Evolutionary conservation across 2,329 filamentous ascomycete species (phyloP), one percentile per base, ranked within the genome.

Genomic region (Fusarium tuaranense): DNA sequence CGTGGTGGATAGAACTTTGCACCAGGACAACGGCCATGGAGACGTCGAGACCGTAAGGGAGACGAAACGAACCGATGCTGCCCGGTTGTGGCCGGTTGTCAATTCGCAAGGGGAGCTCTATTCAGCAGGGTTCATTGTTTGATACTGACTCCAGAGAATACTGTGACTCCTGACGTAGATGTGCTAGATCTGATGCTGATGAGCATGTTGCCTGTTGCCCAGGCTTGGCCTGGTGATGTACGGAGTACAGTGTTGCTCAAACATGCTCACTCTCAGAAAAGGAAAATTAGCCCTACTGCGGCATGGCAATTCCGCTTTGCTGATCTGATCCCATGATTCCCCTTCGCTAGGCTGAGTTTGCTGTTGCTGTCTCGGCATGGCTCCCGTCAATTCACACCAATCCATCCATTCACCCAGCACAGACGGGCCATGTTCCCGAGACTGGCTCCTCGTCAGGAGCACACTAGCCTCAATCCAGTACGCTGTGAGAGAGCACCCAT

Each of bases 21-120:
- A 63, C 69, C 39, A 71, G 53, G 58, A 62, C 58, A 62, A 69
- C 41, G 39, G 65, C 48, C 34, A 74, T 27, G 41, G 20, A 30
- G 59, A 57, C 30, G 30, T 44, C 27, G 36, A 48, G 44, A 59
- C 63, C 65, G 64, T 71, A 46, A 66, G 63, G 44, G 65, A 53
- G 62, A 72, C 14, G 46, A 67, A 30, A 59, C 53, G 44, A 68
- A 71, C 75, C 75, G 75, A 76, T 41, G 69, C 65, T 76, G 63
- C 63, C 76, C 71, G 76, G 65, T 20, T 67, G 65, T 76, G 64
- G 58, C 66, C 71, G 66, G 55, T 30, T 25, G 39, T 63, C 48
- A 48, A 38, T 58, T 58, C 20, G n/a, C 30, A 38, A 58, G 34
- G 48, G 22, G 12, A 30, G 27, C 16, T 48, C 34, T 39, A 41